phyloP scores from a whole-genome alignment of 352 stramenopile genomes.

The Phytophthora litchii region DNA sequence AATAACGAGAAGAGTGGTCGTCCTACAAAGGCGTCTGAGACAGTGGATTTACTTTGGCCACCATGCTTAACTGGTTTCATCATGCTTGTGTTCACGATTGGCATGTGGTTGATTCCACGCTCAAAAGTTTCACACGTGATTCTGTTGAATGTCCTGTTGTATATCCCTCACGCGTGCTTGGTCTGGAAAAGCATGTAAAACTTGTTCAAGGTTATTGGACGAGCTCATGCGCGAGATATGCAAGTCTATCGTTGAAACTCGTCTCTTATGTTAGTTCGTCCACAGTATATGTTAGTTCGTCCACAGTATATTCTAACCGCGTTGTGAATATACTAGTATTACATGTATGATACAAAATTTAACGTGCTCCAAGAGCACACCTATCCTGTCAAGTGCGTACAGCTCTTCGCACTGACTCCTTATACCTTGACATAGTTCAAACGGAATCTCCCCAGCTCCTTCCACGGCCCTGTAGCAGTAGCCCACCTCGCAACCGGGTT shows the following conservation, averaged over 20 bases:
- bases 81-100: conserved; percentile 5
- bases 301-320: too few relatives aligned
- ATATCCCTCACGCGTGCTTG: background rate
- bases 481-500: conserved; percentile 12
- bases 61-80: conserved; percentile 7
- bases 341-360: background rate
- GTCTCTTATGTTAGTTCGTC: too few relatives aligned
- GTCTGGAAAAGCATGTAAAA: too few relatives aligned
- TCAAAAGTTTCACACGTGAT: background rate
- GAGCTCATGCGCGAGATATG: too few relatives aligned
- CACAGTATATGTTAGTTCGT: too few relatives aligned
- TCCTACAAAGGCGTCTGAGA: background rate
- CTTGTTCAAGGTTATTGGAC: too few relatives aligned
- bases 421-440: conserved; percentile 34
- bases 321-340: too few relatives aligned
- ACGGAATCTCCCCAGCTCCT: conserved; percentile 36
- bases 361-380: background rate
- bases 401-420: background rate
- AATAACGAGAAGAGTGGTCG: too few relatives aligned
- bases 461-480: conserved; percentile 21
- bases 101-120: background rate
- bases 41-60: conserved; percentile 4
- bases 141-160: background rate
- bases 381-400: background rate
- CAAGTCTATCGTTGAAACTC: too few relatives aligned